A percentile compares a stretch with the other conserved stretches of the same genome.
phyloP scores from a whole-genome alignment of 306 rosid species.

The Casuarina equisetifolia region DNA sequence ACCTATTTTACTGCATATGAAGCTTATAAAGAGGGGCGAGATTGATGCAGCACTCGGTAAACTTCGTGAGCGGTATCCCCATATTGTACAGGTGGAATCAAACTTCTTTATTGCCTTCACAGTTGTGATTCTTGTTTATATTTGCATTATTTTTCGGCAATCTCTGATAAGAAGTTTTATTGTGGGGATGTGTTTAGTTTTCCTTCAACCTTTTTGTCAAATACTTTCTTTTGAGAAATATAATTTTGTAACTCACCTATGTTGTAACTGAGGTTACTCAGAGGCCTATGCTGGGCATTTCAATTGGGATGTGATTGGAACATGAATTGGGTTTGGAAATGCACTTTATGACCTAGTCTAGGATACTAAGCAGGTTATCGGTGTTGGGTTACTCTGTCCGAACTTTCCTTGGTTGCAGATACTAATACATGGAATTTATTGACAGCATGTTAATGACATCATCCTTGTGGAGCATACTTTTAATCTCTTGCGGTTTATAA shows the following conservation, averaged over 20 bases:
- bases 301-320: neutral
- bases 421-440: neutral
- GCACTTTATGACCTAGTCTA: neutral
- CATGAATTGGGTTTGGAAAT: neutral
- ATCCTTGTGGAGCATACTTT: neutral
- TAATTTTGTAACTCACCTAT: neutral
- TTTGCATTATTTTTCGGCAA: slow-evolving; percentile 7
- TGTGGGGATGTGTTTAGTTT: no score
- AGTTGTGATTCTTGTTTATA: slow-evolving; percentile 8
- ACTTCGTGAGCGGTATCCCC: slow-evolving; percentile 91
- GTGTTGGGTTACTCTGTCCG: neutral
- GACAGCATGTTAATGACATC: neutral
- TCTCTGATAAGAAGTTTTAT: neutral
- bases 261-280: neutral
- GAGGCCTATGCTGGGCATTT: neutral
- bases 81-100: slow-evolving; percentile 76
- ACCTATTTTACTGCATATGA: slow-evolving; percentile 41
- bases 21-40: slow-evolving; percentile 88
- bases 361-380: neutral
- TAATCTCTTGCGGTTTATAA: neutral
- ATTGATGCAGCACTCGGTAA: slow-evolving; percentile 77
- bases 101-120: slow-evolving; percentile 15
- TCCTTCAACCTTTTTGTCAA: neutral
- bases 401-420: neutral
- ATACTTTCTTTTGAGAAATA: neutral